A percentile compares a stretch with the other conserved stretches of the same genome.
These are phyloP conservation scores for Skeletonema menzelii DNA, from an alignment of 108 stramenopile species.

Conservation along the genomic window DNA sequence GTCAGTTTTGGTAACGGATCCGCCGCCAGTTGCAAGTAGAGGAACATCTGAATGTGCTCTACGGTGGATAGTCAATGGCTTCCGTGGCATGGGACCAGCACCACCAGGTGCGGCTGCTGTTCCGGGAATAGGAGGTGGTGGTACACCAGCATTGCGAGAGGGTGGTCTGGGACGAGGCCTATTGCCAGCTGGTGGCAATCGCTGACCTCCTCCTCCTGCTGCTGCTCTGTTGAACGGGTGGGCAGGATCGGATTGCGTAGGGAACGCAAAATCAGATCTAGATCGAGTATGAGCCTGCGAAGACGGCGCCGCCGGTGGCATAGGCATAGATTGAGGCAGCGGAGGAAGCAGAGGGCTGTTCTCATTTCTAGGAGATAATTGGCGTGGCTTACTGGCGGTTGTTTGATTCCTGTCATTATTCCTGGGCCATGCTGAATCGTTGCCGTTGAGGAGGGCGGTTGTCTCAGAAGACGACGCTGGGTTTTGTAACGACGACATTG, in stretches of 20 bases:
- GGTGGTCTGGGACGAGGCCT: neutral
- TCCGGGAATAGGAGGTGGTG: neutral
- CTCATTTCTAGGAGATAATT: neutral
- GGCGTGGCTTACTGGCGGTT: neutral
- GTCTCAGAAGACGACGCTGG: neutral
- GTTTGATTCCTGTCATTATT: neutral
- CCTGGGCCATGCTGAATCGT: neutral
- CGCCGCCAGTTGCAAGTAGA: neutral
- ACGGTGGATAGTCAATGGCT: constrained; percentile 14
- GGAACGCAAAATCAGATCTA: neutral
- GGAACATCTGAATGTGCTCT: constrained; percentile 40
- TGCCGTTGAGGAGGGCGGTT: neutral
- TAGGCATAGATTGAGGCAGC: neutral
- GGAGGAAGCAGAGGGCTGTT: neutral
- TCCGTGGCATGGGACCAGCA: neutral
- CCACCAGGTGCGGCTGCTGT: neutral
- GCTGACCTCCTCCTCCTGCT: neutral
- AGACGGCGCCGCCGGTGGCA: neutral
- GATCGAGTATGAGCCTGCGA: neutral
- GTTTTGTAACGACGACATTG: neutral
- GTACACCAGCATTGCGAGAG: neutral
- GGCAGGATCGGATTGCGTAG: neutral
- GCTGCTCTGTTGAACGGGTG: neutral
- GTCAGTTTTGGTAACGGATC: constrained; percentile 30
- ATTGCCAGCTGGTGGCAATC: neutral